A percentile compares a stretch with the other conserved stretches of the same genome.
phyloP scores from a whole-genome alignment of 2,329 filamentous ascomycete species.

The Talaromyces sp. region DNA sequence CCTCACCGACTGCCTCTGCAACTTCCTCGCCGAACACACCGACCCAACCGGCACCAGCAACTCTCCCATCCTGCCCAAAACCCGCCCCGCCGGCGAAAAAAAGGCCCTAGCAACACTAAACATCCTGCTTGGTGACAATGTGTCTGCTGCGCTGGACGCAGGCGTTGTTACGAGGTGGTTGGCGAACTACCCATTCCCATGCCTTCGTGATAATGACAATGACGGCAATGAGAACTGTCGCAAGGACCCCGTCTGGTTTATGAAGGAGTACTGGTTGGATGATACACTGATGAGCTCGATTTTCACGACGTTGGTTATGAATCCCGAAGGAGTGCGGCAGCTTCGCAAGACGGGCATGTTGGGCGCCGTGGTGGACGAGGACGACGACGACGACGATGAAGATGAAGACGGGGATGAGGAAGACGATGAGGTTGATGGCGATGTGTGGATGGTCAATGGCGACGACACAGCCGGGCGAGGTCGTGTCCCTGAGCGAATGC shows the following conservation, averaged over 20 bases:
- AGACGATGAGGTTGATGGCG: constrained; percentile 47
- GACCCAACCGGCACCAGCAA: constrained; percentile 28
- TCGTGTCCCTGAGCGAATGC: constrained; percentile 24
- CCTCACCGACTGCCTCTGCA: constrained; percentile 37
- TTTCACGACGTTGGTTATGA: constrained; percentile 31
- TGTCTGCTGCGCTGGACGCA: constrained; percentile 54
- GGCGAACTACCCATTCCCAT: constrained; percentile 65
- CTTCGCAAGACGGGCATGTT: constrained; percentile 39
- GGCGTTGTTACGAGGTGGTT: constrained; percentile 69
- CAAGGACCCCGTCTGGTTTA: constrained; percentile 35
- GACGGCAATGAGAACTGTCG: constrained; percentile 19
- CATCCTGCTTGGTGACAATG: constrained; percentile 55
- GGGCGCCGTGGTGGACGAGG: constrained; percentile 40
- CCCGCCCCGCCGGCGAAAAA: constrained; percentile 38
- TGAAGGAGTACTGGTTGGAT: constrained; percentile 38
- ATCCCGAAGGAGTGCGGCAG: constrained; percentile 36
- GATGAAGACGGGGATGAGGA: constrained; percentile 39
- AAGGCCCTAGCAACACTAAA: constrained; percentile 53
- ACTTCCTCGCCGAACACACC: constrained; percentile 34
- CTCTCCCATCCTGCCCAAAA: constrained; percentile 35
- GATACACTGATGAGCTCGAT: constrained; percentile 42
- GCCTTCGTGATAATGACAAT: constrained; percentile 43
- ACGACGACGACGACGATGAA: constrained; percentile 35
- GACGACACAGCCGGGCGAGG: constrained; percentile 45
- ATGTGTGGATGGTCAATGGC: constrained; percentile 50